Conservation (phyloP, 768 basidiomycete species). For the Polyporus arcularius region DNA sequence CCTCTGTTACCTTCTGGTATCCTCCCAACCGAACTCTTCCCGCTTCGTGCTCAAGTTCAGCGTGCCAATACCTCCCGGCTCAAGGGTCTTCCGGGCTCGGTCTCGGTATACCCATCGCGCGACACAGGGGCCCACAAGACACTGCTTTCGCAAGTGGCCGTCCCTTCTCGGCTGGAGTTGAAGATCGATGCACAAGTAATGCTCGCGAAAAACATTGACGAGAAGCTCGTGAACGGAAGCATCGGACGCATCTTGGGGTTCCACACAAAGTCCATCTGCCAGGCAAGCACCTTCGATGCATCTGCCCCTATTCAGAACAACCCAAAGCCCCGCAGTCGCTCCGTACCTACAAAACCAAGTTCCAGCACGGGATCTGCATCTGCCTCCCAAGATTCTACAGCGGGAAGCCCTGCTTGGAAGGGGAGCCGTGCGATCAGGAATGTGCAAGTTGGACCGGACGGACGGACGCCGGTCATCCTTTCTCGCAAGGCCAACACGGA, state of each 20-base stretch:
- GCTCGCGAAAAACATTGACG: constrained; percentile 71
- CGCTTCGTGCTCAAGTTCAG: constrained; percentile 70
- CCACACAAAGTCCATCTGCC: constrained; percentile 27
- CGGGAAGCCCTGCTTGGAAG: constrained; percentile 25
- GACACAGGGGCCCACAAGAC: constrained; percentile 55
- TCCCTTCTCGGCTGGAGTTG: constrained; percentile 53
- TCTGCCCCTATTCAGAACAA: neutral
- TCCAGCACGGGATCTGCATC: neutral
- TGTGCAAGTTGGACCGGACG: constrained; percentile 34
- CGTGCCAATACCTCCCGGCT: constrained; percentile 60
- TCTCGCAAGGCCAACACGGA: constrained; percentile 6
- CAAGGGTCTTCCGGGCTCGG: constrained; percentile 42
- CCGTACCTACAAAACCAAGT: constrained; percentile 11
- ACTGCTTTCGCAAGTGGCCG: constrained; percentile 62
- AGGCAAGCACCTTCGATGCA: constrained; percentile 10
- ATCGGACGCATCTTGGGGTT: constrained; percentile 66
- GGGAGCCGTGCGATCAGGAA: constrained; percentile 37
- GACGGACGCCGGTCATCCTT: constrained; percentile 30
- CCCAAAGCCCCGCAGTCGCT: constrained; percentile 1
- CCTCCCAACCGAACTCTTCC: constrained; percentile 58
- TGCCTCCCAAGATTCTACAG: constrained; percentile 23
- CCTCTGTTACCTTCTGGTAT: constrained; percentile 30
- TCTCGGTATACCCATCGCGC: constrained; percentile 46
- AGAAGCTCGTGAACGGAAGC: constrained; percentile 65
- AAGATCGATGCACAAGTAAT: constrained; percentile 67